Evolutionary conservation across 2,329 filamentous ascomycete genomes (phyloP).

Genomic region (Ophiocordyceps camponoti-saundersi): DNA sequence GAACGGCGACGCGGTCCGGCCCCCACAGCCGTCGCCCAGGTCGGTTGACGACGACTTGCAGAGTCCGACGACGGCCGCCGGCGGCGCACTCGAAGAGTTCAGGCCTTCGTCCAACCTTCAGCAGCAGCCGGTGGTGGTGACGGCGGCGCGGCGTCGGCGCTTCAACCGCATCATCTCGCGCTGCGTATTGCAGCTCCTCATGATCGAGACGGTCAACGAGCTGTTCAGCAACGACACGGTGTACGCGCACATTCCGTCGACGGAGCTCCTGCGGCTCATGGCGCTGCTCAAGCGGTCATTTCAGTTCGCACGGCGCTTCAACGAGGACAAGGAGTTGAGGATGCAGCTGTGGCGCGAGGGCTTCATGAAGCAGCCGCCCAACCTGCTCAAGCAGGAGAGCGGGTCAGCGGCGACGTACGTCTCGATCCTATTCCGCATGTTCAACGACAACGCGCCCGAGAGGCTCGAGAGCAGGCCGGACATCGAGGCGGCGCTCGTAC

Average conservation of each 20-base stretch:
- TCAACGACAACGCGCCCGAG: conserved; percentile 73
- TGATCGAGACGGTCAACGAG: conserved; percentile 99
- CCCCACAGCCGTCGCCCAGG: conserved; percentile 13
- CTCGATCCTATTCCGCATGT: conserved; percentile 92
- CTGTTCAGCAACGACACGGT: conserved; percentile 95
- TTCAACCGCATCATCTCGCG: conserved; percentile 99
- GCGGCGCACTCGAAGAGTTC: conserved; percentile 63
- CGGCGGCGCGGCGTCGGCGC: conserved; percentile 79
- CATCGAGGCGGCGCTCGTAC: conserved; percentile 82
- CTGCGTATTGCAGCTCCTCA: conserved; percentile 90
- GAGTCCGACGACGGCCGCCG: conserved; percentile 12
- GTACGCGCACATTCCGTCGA: conserved; percentile 80
- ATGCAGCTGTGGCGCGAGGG: conserved; percentile 93
- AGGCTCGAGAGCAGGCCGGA: conserved; percentile 62
- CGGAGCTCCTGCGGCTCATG: conserved; percentile 85
- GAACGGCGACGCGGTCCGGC: conserved; percentile 14
- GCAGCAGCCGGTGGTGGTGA: conserved; percentile 82
- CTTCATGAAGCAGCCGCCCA: conserved; percentile 99
- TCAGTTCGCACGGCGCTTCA: conserved; percentile 93
- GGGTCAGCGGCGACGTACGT: conserved; percentile 91
- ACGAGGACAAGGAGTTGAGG: conserved; percentile 88
- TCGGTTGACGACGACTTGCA: conserved; percentile 17
- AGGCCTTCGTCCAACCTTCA: conserved; percentile 60
- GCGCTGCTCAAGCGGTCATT: conserved; percentile 87
- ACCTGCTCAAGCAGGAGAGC: conserved; percentile 90